phyloP scores from a whole-genome alignment of 2,329 filamentous ascomycete genomes.

The Orbilia brochopaga region DNA sequence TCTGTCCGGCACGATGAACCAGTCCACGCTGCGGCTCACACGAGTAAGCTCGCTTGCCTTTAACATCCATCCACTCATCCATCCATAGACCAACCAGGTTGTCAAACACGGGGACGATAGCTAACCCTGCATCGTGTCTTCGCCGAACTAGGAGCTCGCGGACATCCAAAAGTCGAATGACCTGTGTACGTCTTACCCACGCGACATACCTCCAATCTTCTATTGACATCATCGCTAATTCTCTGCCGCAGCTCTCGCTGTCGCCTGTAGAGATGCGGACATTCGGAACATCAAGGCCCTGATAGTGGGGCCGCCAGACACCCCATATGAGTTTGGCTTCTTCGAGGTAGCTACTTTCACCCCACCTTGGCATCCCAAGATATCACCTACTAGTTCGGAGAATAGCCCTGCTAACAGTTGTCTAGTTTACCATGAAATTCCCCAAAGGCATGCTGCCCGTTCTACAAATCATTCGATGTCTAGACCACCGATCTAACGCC shows the following conservation, averaged over 20 bases:
- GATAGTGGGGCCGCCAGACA: constrained; percentile 90
- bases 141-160: constrained; percentile 71
- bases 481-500: constrained; percentile 14
- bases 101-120: constrained; percentile 50
- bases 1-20: constrained; percentile 70
- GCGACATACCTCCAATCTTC: constrained; percentile 7
- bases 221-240: constrained; percentile 21
- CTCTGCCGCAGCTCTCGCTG: constrained; percentile 71
- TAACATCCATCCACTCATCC: no score
- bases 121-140: constrained; percentile 57
- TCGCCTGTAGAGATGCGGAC: constrained; percentile 84
- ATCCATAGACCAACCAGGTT: background rate
- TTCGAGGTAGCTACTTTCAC: constrained; percentile 77
- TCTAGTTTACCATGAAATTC: constrained; percentile 77
- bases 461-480: background rate
- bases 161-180: constrained; percentile 84
- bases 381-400: constrained; percentile 10
- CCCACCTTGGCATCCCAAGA: constrained; percentile 9
- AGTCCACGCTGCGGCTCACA: constrained; percentile 85
- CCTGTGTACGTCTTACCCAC: constrained; percentile 68
- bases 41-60: constrained; percentile 71
- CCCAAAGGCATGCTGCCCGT: constrained; percentile 66
- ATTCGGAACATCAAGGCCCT: constrained; percentile 85
- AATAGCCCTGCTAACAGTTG: no score
- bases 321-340: constrained; percentile 95